Evolutionary conservation across 345 rosid species (phyloP).

Genomic region (Salix udensis): DNA sequence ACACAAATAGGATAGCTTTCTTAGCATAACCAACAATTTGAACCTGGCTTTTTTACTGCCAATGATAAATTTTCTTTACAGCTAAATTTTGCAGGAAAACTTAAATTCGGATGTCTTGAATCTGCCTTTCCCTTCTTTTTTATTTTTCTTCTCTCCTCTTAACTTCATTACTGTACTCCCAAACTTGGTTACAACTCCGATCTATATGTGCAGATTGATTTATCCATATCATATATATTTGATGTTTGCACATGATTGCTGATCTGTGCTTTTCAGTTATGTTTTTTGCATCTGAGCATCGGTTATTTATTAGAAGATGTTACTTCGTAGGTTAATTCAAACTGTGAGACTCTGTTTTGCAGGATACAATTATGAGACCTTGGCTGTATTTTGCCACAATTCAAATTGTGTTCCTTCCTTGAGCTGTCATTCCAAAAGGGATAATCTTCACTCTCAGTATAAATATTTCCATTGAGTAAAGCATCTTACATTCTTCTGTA

Average conservation of each 20-base stretch:
- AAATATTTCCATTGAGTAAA: not conserved
- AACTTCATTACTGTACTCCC: not conserved
- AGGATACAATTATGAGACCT: slow-evolving; percentile 11
- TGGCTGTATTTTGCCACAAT: too few relatives aligned
- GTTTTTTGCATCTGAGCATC: not conserved
- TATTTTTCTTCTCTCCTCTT: too few relatives aligned
- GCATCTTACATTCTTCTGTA: not conserved
- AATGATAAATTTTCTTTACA: too few relatives aligned
- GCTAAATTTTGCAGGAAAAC: too few relatives aligned
- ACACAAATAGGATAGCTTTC: too few relatives aligned
- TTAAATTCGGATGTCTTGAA: too few relatives aligned
- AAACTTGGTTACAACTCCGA: not conserved
- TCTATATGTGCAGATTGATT: not conserved
- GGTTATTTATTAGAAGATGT: not conserved
- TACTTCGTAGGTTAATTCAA: not conserved
- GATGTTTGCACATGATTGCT: not conserved
- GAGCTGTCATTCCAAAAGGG: not conserved
- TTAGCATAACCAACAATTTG: too few relatives aligned
- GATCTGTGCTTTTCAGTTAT: not conserved
- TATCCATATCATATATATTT: not conserved
- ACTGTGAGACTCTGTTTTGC: not conserved
- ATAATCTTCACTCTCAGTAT: not conserved
- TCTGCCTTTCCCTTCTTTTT: not conserved
- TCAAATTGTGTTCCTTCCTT: not conserved
- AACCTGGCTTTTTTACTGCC: too few relatives aligned